Base-by-base conservation (phyloP, 2,329 filamentous ascomycete genomes). In the Microdochium nivale region DNA sequence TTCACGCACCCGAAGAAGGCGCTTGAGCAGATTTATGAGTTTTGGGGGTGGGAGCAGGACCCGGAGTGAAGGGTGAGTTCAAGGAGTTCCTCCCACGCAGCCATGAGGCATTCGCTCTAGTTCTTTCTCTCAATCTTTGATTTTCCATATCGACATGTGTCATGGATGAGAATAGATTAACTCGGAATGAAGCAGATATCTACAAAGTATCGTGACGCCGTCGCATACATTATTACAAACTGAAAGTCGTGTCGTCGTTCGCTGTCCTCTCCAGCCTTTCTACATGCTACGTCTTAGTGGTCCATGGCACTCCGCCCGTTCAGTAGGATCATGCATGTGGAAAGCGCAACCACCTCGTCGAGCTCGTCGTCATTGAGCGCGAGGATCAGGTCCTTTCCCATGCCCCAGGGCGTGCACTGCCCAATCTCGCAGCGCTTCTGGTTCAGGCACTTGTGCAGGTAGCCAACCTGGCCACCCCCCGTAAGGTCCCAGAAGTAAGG, bases 1-100 rank as follows among this genome's bases (percentile, higher is more conserved):
- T 82, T 83, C 69, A 80, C 79, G n/a, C 72, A 77, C 53, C 62
- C 70, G 0, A 59, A 64, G 7, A 61, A 67, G 33, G 73, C 78
- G 11, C 58, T 81, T 53, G 59, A 64, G 43, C 70, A 69, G 51
- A 66, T 83, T 10, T 73, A 75, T 51, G 63, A 66, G 27, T 73
- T 78, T 52, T 82, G 77, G 77, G 67, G 59, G 3, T 54, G 59
- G 47, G 21, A 57, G 43, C 56, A 52, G 54, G 44, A 47, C 13
- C 8, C 11, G 13, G 10, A 23, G 19, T 10, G 21, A 11, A n/a
- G 44, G 23, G 19, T n/a, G n/a, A n/a, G n/a, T n/a, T n/a, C n/a
- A n/a, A n/a, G n/a, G n/a, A n/a, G n/a, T n/a, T n/a, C n/a, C n/a
- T n/a, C n/a, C n/a, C n/a, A n/a, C n/a, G n/a, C n/a, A n/a, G n/a